Evolutionary conservation across 495 filamentous ascomycete species (phyloP).

Genomic region (Glutinoglossum americanum): DNA sequence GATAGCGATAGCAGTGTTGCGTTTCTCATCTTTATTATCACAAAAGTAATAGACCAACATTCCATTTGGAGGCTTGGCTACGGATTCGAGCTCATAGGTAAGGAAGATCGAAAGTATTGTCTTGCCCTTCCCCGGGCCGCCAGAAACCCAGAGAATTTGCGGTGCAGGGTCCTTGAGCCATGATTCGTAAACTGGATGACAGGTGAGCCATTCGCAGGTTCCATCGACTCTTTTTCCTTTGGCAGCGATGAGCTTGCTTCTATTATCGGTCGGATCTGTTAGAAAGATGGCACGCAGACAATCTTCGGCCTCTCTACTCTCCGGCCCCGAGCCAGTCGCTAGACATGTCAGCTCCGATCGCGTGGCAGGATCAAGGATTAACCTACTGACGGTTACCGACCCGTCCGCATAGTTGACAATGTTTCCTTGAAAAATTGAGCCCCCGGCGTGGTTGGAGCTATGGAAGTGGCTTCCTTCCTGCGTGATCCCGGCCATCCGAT

Average conservation of each 20-base stretch:
- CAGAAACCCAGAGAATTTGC: slow-evolving; percentile 23
- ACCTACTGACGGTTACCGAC: no score
- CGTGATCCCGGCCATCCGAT: no score
- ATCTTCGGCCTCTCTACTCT: no score
- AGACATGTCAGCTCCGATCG: no score
- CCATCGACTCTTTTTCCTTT: slow-evolving; percentile 12
- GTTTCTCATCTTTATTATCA: slow-evolving; percentile 21
- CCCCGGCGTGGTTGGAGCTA: no score
- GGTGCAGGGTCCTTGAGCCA: slow-evolving; percentile 17
- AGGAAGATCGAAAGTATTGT: slow-evolving; percentile 27
- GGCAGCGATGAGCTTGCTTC: not conserved
- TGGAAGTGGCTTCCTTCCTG: no score
- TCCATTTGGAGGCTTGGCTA: not conserved
- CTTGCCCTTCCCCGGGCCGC: slow-evolving; percentile 28
- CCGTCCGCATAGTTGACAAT: no score
- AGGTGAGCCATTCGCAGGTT: slow-evolving; percentile 27
- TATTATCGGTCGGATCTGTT: not conserved
- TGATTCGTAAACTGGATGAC: slow-evolving; percentile 16
- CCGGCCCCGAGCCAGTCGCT: no score
- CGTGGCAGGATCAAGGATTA: no score
- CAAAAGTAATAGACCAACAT: slow-evolving; percentile 25
- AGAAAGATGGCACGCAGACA: not conserved
- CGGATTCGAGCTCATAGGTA: slow-evolving; percentile 19
- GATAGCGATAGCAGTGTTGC: slow-evolving; percentile 21
- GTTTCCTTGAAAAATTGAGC: no score